Conservation (phyloP, 2,329 filamentous ascomycete species). For the Periconia macrospinosa region DNA sequence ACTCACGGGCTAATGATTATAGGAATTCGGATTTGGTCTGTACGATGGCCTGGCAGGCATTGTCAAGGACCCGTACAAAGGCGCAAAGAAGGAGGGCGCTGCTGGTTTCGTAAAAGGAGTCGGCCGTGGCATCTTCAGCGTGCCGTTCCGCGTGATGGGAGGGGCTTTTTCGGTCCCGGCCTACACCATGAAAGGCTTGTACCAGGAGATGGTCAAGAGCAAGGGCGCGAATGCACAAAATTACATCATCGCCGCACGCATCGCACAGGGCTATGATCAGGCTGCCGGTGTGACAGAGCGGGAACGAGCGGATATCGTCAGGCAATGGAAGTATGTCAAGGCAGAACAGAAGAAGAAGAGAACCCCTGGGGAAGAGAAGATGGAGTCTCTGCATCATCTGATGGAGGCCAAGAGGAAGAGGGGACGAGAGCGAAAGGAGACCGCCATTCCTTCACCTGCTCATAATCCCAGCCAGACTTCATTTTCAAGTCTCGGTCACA, state of each 20-base stretch:
- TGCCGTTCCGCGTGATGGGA: conserved; percentile 80
- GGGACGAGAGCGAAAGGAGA: conserved; percentile 27
- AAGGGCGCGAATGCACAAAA: conserved; percentile 73
- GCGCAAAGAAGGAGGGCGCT: conserved; percentile 65
- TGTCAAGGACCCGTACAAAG: conserved; percentile 74
- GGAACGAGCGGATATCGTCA: conserved; percentile 66
- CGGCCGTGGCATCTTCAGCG: conserved; percentile 79
- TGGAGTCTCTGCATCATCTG: conserved; percentile 54
- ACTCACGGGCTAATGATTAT: neutral
- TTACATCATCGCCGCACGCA: conserved; percentile 77
- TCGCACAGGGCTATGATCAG: conserved; percentile 73
- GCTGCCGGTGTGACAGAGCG: conserved; percentile 56
- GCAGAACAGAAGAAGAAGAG: conserved; percentile 61
- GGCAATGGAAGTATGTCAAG: conserved; percentile 64
- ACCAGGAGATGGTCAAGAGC: conserved; percentile 73
- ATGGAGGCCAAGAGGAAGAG: conserved; percentile 43
- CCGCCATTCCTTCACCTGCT: conserved; percentile 17
- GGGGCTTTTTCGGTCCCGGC: conserved; percentile 68
- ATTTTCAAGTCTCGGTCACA: conserved; percentile 15
- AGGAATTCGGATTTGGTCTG: conserved; percentile 75
- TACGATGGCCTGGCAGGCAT: conserved; percentile 82
- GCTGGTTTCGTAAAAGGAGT: conserved; percentile 77
- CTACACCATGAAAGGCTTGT: conserved; percentile 80
- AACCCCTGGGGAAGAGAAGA: conserved; percentile 51
- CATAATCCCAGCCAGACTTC: conserved; percentile 12